These are phyloP conservation scores for Ustilago cynodontis DNA, from an alignment of 1,284 basidiomycete species.

Conservation along the genomic window DNA sequence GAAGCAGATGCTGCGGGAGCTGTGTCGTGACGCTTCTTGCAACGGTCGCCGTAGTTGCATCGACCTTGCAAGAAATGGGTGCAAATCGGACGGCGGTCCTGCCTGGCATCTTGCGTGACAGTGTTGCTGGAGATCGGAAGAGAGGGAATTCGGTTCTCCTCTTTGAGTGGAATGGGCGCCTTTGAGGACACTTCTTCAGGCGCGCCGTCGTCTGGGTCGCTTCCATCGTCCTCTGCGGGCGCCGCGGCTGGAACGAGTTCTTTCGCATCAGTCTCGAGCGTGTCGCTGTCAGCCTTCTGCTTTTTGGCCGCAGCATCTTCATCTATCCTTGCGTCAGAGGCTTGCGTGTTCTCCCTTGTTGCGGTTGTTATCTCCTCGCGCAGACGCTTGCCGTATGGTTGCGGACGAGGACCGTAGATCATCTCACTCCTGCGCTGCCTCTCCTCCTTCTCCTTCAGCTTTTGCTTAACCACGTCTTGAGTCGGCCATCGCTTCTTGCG, in stretches of 20 bases:
- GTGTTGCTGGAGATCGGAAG: not conserved
- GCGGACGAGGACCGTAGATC: constrained; percentile 34
- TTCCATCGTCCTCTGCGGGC: not conserved
- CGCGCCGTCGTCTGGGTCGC: constrained; percentile 28
- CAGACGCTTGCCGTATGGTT: constrained; percentile 21
- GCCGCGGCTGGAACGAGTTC: not conserved
- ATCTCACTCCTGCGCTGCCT: constrained; percentile 32
- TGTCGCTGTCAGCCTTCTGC: not conserved
- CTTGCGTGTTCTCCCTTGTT: not conserved
- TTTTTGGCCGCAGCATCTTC: not conserved
- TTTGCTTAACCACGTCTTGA: constrained; percentile 53
- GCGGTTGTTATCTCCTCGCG: constrained; percentile 4
- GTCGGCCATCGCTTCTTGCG: constrained; percentile 67
- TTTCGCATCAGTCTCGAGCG: not conserved
- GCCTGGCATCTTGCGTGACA: not conserved
- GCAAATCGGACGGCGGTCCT: constrained; percentile 45
- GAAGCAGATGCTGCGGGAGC: not conserved
- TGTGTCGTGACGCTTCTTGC: constrained; percentile 52
- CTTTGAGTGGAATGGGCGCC: not conserved
- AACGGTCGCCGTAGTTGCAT: constrained; percentile 59
- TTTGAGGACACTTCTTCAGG: constrained; percentile 43
- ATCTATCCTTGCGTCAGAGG: not conserved
- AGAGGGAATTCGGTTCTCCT: not conserved
- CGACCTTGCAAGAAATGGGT: constrained; percentile 54
- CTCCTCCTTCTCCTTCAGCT: constrained; percentile 49